Percentiles rank a stretch among this genome's conserved stretches.
Evolutionary conservation across 2,329 filamentous ascomycete genomes (phyloP).

Genomic region (Acrocalymma vagum): DNA sequence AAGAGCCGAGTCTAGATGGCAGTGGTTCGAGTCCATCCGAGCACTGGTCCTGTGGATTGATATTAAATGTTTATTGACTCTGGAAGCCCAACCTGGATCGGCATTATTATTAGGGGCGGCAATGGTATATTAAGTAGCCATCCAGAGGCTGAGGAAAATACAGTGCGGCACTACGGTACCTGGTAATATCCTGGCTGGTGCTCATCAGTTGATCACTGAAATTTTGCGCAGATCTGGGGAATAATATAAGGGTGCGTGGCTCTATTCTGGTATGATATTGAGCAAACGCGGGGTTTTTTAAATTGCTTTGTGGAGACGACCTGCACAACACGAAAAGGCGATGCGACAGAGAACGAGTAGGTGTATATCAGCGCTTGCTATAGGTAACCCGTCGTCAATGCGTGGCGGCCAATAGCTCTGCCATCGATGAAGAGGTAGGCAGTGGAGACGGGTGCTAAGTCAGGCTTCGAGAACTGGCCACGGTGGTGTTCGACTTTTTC

Average conservation of each 20-base stretch:
- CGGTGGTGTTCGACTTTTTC: no score
- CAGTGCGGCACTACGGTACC: neutral
- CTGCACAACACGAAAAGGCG: no score
- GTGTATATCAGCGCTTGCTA: neutral
- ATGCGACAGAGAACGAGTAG: no score
- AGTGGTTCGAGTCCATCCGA: no score
- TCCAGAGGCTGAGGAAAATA: conserved; percentile 10
- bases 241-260: conserved; percentile 29
- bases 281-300: conserved; percentile 24
- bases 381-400: neutral
- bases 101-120: conserved; percentile 17
- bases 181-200: conserved; percentile 9
- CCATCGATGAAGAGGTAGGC: no score
- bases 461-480: no score
- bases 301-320: conserved; percentile 17
- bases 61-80: no score
- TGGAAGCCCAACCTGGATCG: conserved; percentile 29
- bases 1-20: no score
- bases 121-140: conserved; percentile 14
- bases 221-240: conserved; percentile 11
- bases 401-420: no score
- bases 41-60: no score
- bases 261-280: conserved; percentile 26
- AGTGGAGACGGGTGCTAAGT: no score
- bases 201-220: conserved; percentile 24